Base-by-base conservation (phyloP, 169 alveolate genomes). In the Plasmodium gallinaceum region DNA sequence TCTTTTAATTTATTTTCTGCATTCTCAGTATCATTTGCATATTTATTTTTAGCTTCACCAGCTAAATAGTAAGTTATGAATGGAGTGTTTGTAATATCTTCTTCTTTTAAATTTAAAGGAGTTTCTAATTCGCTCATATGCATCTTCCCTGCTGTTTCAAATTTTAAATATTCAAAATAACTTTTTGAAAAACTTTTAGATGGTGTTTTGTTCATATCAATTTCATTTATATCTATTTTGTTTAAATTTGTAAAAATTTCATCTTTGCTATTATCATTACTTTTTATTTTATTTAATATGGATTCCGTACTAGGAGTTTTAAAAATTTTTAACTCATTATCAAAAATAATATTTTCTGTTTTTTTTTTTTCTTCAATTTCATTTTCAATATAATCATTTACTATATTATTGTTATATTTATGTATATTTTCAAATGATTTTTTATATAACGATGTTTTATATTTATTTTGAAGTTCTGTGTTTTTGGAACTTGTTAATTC, bases 141-240 rank as follows among this genome's bases (percentile, higher is more conserved):
- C 92, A 86, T 86, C 37, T 86, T 86, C n/a, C 92, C 92, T 9
- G 92, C 92, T 86, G 92, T 86, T 71, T 86, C 92, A 48, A 54
- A 86, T 46, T 86, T 86, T 48, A 86, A 2, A 51, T 86, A 86
- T 39, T 86, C 92, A 12, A 61, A 57, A 52, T 86, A 86, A 20
- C 78, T 61, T 51, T 39, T 86, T 24, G 92, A 86, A 9, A 68
- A 83, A 24, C 74, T 86, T 42, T 86, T 86, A 9, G 76, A 66
- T n/a, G 92, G 92, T 7, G 92, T 86, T 58, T 70, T 86, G 48
- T 86, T 69, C 52, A 86, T 57, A 60, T 86, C 87, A 12, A 86
- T 71, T 22, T 86, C 92, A 32, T 86, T 70, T 18, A 39, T 24
- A 60, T 66, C 46, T 9, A 80, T 80, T 16, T 68, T 58, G 39